Percentiles rank a stretch among this genome's conserved stretches.
Conservation (phyloP, 495 filamentous ascomycete species). For the Cetradonia linearis region DNA sequence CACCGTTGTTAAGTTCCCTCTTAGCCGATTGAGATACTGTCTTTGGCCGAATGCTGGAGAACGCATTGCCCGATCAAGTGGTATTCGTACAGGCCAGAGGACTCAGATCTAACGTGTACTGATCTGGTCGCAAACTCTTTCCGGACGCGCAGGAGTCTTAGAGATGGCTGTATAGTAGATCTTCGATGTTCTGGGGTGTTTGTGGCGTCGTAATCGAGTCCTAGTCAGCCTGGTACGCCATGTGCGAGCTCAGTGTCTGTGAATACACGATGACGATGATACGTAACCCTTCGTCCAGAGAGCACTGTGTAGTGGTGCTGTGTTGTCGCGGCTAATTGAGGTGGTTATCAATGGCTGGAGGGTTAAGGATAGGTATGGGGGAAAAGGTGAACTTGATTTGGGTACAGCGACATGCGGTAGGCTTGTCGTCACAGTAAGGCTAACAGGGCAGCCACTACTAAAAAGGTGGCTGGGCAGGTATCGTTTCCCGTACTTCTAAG, state of each 20-base stretch:
- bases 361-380: not conserved
- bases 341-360: not conserved
- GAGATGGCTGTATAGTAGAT: not conserved
- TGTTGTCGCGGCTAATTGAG: not conserved
- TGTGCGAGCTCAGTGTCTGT: not conserved
- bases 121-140: conserved; percentile 4
- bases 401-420: not conserved
- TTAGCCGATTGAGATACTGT: conserved; percentile 1
- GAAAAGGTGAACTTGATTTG: conserved; percentile 10
- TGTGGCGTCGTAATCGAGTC: conserved; percentile 10
- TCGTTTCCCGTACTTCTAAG: not conserved
- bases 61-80: conserved; percentile 2
- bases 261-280: not conserved
- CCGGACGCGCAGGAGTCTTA: not conserved
- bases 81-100: not conserved
- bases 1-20: not conserved
- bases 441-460: conserved; percentile 7
- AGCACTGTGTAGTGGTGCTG: not conserved
- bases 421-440: conserved; percentile 8
- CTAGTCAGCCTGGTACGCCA: conserved; percentile 15
- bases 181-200: not conserved
- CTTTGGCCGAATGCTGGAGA: conserved; percentile 10
- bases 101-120: conserved; percentile 17
- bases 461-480: conserved; percentile 7
- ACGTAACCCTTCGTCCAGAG: not conserved